A percentile compares a stretch with the other conserved stretches of the same genome.
Conservation (phyloP, 2,329 filamentous ascomycete species). For the Ophioceras dolichostomum region DNA sequence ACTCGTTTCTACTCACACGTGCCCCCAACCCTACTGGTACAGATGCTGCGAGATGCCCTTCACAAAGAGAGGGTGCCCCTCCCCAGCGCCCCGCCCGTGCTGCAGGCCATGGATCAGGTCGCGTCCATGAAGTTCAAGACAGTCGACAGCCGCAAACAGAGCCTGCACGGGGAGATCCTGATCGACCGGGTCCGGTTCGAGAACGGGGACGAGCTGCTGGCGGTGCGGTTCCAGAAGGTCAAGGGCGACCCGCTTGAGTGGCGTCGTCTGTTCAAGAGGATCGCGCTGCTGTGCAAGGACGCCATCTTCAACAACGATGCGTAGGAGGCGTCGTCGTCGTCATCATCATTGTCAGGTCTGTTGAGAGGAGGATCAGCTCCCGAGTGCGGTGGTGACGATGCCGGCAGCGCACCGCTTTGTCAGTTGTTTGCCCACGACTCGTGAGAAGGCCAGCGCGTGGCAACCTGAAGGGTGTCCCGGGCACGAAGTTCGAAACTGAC, state of each 20-base stretch:
- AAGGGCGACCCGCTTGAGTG: slow-evolving; percentile 96
- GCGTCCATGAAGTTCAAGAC: slow-evolving; percentile 63
- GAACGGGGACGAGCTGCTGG: slow-evolving; percentile 49
- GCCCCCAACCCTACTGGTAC: slow-evolving; percentile 60
- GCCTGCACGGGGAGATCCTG: slow-evolving; percentile 61
- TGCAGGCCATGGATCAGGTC: slow-evolving; percentile 41
- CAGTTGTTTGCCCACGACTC: no score
- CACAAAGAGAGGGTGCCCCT: slow-evolving; percentile 77
- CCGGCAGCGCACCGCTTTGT: no score
- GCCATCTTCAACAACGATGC: slow-evolving; percentile 54
- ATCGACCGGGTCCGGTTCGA: slow-evolving; percentile 56
- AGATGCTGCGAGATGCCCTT: slow-evolving; percentile 68
- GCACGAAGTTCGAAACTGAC: no score
- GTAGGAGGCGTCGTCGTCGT: slow-evolving; percentile 2
- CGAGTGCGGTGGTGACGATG: no score
- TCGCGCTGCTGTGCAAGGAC: slow-evolving; percentile 80
- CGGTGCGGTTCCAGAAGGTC: slow-evolving; percentile 84
- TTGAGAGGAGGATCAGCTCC: no score
- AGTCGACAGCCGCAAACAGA: slow-evolving; percentile 58
- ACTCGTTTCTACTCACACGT: slow-evolving; percentile 87
- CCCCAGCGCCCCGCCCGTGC: slow-evolving; percentile 27
- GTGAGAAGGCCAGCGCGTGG: no score
- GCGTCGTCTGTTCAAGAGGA: slow-evolving; percentile 92
- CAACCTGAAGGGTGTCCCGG: no score
- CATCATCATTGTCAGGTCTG: no score